phyloP scores from a whole-genome alignment of 2,329 filamentous ascomycete genomes.

The Aspergillus vadensis region DNA sequence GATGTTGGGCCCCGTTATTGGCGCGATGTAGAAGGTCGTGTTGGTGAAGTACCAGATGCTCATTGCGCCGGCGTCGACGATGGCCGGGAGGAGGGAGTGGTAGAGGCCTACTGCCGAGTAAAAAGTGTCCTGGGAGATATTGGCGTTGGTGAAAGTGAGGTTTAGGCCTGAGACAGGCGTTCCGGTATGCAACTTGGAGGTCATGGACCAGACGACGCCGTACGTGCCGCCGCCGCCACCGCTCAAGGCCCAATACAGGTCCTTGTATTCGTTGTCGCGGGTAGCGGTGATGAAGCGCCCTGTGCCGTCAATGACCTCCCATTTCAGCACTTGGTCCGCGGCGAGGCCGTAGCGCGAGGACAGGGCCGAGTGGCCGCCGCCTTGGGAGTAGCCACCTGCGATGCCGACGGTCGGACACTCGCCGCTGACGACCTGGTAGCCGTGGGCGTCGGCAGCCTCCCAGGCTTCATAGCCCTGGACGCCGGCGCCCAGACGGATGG shows the following conservation, averaged over 20 bases:
- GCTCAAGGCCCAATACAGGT: conserved; percentile 24
- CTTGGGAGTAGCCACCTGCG: conserved; percentile 62
- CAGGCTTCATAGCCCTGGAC: conserved; percentile 56
- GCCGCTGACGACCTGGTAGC: conserved; percentile 58
- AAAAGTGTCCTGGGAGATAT: conserved; percentile 47
- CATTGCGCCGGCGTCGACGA: conserved; percentile 55
- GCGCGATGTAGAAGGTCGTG: conserved; percentile 51
- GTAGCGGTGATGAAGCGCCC: conserved; percentile 18
- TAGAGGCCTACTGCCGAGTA: conserved; percentile 54
- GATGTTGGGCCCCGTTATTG: conserved; percentile 53
- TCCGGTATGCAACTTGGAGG: conserved; percentile 54
- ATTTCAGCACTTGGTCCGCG: conserved; percentile 52
- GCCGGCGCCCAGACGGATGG: conserved; percentile 59
- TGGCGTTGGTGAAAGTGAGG: conserved; percentile 43
- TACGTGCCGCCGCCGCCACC: conserved; percentile 23
- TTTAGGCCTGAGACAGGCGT: conserved; percentile 47
- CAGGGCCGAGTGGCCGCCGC: conserved; percentile 61
- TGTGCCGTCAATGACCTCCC: conserved; percentile 52
- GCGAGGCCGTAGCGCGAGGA: conserved; percentile 59
- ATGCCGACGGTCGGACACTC: conserved; percentile 58
- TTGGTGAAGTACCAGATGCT: conserved; percentile 55
- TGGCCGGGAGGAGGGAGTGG: conserved; percentile 50
- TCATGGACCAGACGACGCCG: conserved; percentile 56
- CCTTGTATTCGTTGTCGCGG: conserved; percentile 26
- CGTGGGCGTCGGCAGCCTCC: conserved; percentile 45